Conservation (phyloP, 1,284 basidiomycete genomes). For the Fomitopsis pinicola region DNA sequence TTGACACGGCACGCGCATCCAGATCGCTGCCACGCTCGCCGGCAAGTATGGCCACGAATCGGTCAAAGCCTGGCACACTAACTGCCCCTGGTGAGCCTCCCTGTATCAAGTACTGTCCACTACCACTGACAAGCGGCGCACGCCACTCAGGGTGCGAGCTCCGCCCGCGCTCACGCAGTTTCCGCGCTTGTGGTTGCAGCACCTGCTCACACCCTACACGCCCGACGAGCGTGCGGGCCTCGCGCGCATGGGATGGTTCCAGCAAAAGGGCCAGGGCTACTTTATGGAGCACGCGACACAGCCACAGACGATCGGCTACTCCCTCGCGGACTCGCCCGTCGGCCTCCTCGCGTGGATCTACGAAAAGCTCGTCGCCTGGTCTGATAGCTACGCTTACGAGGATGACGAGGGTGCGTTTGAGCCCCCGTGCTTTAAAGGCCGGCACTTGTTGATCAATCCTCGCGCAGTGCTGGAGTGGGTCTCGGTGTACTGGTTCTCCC, state of each 20-base stretch:
- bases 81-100: slow-evolving; percentile 18
- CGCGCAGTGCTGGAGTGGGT: slow-evolving; percentile 51
- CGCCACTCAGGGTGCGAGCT: slow-evolving; percentile 34
- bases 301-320: slow-evolving; percentile 40
- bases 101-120: slow-evolving; percentile 25
- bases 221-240: slow-evolving; percentile 31
- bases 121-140: slow-evolving; percentile 34
- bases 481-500: slow-evolving; percentile 56
- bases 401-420: slow-evolving; percentile 41
- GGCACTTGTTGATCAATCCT: neutral
- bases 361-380: slow-evolving; percentile 51
- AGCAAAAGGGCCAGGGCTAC: slow-evolving; percentile 26
- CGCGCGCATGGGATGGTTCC: slow-evolving; percentile 16
- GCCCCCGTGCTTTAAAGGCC: neutral
- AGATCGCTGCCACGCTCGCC: slow-evolving; percentile 29
- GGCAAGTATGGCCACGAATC: slow-evolving; percentile 26
- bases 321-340: slow-evolving; percentile 50
- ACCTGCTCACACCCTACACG: slow-evolving; percentile 27
- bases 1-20: neutral
- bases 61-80: slow-evolving; percentile 29
- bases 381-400: slow-evolving; percentile 45
- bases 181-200: slow-evolving; percentile 5
- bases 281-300: slow-evolving; percentile 27
- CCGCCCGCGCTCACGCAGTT: neutral
- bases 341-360: slow-evolving; percentile 59